These are phyloP conservation scores for Breynia disticha DNA, from an alignment of 441 rosid genomes.

Conservation along the genomic window DNA sequence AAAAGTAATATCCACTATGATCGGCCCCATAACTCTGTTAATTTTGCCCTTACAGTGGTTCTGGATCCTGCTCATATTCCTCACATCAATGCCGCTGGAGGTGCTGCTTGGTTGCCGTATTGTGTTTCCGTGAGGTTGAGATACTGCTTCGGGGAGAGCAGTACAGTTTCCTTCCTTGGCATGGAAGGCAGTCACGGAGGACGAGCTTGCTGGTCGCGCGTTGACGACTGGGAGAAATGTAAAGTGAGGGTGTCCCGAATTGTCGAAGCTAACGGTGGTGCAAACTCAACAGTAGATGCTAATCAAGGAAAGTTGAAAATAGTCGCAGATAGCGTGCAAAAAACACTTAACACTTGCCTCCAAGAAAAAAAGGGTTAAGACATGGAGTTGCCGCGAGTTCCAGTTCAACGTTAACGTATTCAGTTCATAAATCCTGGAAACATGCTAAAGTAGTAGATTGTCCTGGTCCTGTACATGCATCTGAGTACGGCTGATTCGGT, in stretches of 20 bases:
- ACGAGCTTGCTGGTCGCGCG: conserved; percentile 77
- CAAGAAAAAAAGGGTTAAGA: conserved; percentile 77
- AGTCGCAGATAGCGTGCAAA: conserved; percentile 87
- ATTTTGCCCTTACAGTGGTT: conserved; percentile 83
- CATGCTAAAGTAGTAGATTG: background rate
- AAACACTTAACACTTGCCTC: conserved; percentile 51
- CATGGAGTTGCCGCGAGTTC: conserved; percentile 39
- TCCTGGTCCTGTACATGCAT: conserved; percentile 1
- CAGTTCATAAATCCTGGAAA: background rate
- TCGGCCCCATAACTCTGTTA: conserved; percentile 68
- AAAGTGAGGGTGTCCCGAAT: conserved; percentile 68
- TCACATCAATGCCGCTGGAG: conserved; percentile 77
- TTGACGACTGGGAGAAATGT: conserved; percentile 93
- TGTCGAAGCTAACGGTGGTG: conserved; percentile 42
- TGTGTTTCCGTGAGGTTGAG: conserved; percentile 85
- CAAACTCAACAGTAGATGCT: conserved; percentile 36
- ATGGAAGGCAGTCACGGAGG: conserved; percentile 99
- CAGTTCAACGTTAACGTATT: conserved; percentile 21
- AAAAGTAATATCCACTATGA: conserved; percentile 90
- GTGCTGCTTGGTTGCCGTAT: conserved; percentile 98
- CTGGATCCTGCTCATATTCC: conserved; percentile 95
- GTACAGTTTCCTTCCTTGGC: conserved; percentile 53
- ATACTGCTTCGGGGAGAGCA: conserved; percentile 67
- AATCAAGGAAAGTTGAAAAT: conserved; percentile 66
- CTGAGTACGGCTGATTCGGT: background rate